Percentiles rank a stretch among this genome's conserved stretches.
phyloP scores from a whole-genome alignment of 306 rosid species.

The Cucumis melo region DNA sequence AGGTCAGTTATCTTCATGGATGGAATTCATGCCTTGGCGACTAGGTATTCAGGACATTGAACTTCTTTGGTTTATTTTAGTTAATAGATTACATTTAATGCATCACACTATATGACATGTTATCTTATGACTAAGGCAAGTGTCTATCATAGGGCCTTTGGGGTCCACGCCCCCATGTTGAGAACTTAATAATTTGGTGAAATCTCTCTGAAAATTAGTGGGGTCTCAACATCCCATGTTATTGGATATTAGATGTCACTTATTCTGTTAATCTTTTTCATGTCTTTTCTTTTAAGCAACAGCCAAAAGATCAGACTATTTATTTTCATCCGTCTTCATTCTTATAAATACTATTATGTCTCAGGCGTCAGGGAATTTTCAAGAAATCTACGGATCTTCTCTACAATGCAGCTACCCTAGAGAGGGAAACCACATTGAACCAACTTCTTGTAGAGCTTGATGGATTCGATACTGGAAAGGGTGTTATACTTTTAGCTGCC shows the following conservation, averaged over 20 bases:
- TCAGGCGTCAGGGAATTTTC: conserved; percentile 95
- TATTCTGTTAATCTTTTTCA: neutral
- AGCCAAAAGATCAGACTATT: too few relatives aligned
- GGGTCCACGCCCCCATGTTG: neutral
- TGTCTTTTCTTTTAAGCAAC: neutral
- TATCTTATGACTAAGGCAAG: neutral
- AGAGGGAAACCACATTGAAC: conserved; percentile 96
- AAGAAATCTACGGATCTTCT: conserved; percentile 62
- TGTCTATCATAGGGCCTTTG: neutral
- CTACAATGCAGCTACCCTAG: conserved; percentile 94
- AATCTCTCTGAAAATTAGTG: neutral
- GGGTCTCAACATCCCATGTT: neutral
- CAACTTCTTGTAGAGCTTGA: conserved; percentile 95
- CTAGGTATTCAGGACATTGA: conserved; percentile 34
- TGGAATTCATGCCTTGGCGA: conserved; percentile 96
- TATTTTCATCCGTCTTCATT: neutral
- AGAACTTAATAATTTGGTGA: neutral
- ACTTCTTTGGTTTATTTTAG: neutral
- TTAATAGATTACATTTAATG: neutral
- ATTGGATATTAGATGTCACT: neutral
- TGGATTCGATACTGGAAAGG: conserved; percentile 98
- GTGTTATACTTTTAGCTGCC: conserved; percentile 92
- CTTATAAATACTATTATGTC: neutral
- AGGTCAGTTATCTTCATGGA: conserved; percentile 97
- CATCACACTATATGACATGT: neutral